Conservation (phyloP, 2,329 filamentous ascomycete genomes). For the Chaetomium globosum region DNA sequence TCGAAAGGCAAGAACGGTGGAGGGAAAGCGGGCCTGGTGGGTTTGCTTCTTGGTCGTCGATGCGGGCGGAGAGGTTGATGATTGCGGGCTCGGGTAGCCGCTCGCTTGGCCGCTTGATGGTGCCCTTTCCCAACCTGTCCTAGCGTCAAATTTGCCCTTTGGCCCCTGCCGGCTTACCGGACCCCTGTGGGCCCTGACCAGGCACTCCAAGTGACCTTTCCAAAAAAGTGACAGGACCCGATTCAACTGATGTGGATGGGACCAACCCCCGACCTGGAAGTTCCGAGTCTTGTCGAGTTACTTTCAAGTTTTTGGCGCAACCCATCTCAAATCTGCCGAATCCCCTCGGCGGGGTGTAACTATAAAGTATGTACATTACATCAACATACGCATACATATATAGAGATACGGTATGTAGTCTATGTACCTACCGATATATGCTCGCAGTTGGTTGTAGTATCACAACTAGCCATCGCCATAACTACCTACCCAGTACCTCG, state of each 20-base stretch:
- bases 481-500: too few species aligned
- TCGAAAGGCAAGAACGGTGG: neutral
- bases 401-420: too few species aligned
- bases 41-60: conserved; percentile 21
- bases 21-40: conserved; percentile 2
- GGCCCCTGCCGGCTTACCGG: conserved; percentile 8
- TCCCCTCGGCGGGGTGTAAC: neutral
- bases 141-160: conserved; percentile 31
- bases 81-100: conserved; percentile 34
- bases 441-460: too few species aligned
- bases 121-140: conserved; percentile 28
- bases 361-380: too few species aligned
- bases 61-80: conserved; percentile 30
- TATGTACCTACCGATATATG: too few species aligned
- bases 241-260: neutral
- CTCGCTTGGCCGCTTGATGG: conserved; percentile 30
- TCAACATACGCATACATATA: too few species aligned
- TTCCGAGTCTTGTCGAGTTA: neutral
- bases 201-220: conserved; percentile 1
- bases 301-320: neutral
- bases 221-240: neutral
- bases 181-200: conserved; percentile 15
- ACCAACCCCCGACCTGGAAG: neutral
- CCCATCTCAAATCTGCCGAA: neutral
- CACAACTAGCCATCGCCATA: too few species aligned